Evolutionary conservation across 108 stramenopile species (phyloP).

Genomic region (Epipyxis sp.): DNA sequence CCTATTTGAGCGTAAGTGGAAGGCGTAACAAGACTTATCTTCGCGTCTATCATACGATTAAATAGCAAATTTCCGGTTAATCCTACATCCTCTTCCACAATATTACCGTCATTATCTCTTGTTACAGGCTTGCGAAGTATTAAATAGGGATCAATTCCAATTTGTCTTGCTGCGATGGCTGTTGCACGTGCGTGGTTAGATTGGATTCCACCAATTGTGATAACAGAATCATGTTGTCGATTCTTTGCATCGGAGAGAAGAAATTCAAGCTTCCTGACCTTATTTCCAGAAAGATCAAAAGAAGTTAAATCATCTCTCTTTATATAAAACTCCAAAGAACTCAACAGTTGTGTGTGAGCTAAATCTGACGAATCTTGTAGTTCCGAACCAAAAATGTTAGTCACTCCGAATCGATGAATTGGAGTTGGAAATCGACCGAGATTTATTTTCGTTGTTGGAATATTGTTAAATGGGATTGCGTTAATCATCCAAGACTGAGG

Average conservation of each 20-base stretch:
- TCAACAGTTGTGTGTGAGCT: slow-evolving; percentile 64
- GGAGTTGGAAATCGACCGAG: slow-evolving; percentile 65
- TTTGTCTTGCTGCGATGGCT: slow-evolving; percentile 56
- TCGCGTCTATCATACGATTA: slow-evolving; percentile 13
- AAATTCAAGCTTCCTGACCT: slow-evolving; percentile 82
- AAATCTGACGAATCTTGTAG: slow-evolving; percentile 78
- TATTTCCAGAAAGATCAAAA: slow-evolving; percentile 76
- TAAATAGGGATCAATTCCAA: slow-evolving; percentile 21
- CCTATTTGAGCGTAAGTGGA: slow-evolving; percentile 1
- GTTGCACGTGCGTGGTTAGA: slow-evolving; percentile 85
- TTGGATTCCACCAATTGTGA: slow-evolving; percentile 86
- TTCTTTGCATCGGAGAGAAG: slow-evolving; percentile 72
- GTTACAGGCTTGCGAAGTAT: background rate
- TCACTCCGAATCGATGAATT: slow-evolving; percentile 15
- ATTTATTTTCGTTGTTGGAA: slow-evolving; percentile 4
- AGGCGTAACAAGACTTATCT: slow-evolving; percentile 1
- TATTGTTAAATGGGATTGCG: background rate
- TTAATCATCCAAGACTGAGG: background rate
- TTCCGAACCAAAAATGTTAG: slow-evolving; percentile 72
- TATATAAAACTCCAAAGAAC: slow-evolving; percentile 62
- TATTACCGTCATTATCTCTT: background rate
- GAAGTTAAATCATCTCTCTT: slow-evolving; percentile 83
- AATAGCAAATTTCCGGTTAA: slow-evolving; percentile 15
- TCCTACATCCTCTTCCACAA: background rate
- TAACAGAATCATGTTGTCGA: slow-evolving; percentile 57